Evolutionary conservation across 306 rosid genomes (phyloP), one percentile per base, ranked within the genome.

Genomic region (Pyrus pyrifolia): DNA sequence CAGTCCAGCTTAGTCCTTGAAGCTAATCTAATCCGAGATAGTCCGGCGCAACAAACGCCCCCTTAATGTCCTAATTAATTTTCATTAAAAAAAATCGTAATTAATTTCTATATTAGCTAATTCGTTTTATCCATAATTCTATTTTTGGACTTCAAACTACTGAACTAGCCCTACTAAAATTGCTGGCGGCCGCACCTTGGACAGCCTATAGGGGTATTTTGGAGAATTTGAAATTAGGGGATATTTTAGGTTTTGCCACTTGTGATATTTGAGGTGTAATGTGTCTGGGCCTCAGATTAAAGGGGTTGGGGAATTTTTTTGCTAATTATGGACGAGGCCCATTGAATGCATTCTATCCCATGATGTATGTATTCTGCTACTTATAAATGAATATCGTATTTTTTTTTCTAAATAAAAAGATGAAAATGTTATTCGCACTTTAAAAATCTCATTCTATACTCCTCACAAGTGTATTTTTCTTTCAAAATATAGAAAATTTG

Each of bases 241-340:
- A 61, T 61, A 12, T 58, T 75, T 23, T 67, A 4, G 42, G 40
- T 74, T 23, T 3, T 21, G 44, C 8, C 18, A 4, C 14, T 29
- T 29, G 67, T 27, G 40, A 29, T 31, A 52, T 51, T 53, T 35
- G 57, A 49, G 64, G 73, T 4, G 69, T 8, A 46, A 8, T 45
- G 55, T 17, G 57, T 61, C 58, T 17, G 45, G 72, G 27, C 73
- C 80, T 72, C 84, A 42, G 3, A 6, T 21, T 21, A 8, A 8
- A 11, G 6, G 33, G 9, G 1, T 12, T 4, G 53, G 76, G 23
- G 49, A 23, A 23, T 11, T 61, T 13, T 60, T 68, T 74, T 44
- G 62, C 31, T 31, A 11, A 29, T 38, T 60, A 30, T 86, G 93
- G 84, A 73, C 42, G 67, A 18, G 40, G 40, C 40, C 9, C 2